Base-by-base conservation (phyloP, 179 eudicot species). In the Beta macrorhiza region DNA sequence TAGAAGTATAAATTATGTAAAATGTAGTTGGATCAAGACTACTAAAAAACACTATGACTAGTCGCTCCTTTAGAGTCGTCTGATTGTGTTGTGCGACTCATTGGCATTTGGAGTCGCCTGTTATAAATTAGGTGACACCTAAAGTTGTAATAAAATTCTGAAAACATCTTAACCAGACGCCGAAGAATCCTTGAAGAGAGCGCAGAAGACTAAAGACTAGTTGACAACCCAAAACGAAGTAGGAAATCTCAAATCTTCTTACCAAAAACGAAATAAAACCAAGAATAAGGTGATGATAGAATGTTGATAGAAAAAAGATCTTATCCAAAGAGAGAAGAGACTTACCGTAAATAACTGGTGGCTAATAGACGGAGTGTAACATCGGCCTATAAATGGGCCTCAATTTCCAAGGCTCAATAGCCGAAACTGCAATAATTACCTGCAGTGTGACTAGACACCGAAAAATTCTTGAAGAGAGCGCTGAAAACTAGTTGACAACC, bases 221-320 rank as follows among this genome's bases (percentile, higher is more conserved):
- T 71, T 15, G 52, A 70, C 15, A 37, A 44, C 25, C 62, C 37
- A 37, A 67, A 4, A 22, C 5, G 22, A 56, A 81, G 51, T 0
- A 75, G 16, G 42, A 37, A 15, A 5, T 22, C 42, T 55, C 61
- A 37, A 37, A 37, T 57, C 64, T 15, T 57, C 61, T 78, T 78
- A 55, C 84, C 78, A 53, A 13, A 78, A 78, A 49, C 42, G 16
- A 68, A 74, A 79, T 76, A 81, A 84, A 81, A 13, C n/a, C 68
- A 72, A 68, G 53, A 67, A 57, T 74, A 25, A 73, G 79, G 62
- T 67, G 15, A 72, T 25, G 25, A 25, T 25, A 25, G 25, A 25
- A 25, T 25, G 25, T 25, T 71, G 77, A 79, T 79, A 79, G 65
- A 81, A 49, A 89, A 87, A 89, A 86, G 89, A 89, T 87, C 70